Percentiles rank a stretch among this genome's conserved stretches.
phyloP scores from a whole-genome alignment of 2,329 filamentous ascomycete species.

The Chrysosporium keratinophilum region DNA sequence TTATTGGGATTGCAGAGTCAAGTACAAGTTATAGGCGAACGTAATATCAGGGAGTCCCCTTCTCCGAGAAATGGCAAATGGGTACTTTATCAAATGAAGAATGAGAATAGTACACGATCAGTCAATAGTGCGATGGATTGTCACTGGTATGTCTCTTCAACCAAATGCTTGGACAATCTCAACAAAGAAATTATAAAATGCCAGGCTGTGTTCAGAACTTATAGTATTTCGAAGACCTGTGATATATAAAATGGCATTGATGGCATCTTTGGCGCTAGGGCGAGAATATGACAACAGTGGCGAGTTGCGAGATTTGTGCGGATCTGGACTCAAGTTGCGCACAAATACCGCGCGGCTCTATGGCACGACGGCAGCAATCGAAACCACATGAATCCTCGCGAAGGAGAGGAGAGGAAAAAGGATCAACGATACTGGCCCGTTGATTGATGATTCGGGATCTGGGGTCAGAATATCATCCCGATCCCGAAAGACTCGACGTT shows the following conservation, averaged over 20 bases:
- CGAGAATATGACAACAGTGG: not conserved
- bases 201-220: not conserved
- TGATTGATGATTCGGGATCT: too few species aligned
- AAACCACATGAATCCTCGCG: not conserved
- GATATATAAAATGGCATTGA: constrained; percentile 3
- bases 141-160: not conserved
- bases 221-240: not conserved
- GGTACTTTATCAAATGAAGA: too few species aligned
- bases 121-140: not conserved
- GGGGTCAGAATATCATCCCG: too few species aligned
- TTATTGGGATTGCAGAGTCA: too few species aligned
- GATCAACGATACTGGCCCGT: not conserved
- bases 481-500: too few species aligned
- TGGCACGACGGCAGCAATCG: not conserved
- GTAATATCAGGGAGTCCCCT: not conserved
- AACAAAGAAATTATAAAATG: not conserved
- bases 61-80: too few species aligned
- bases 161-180: not conserved
- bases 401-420: not conserved
- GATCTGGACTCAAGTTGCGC: constrained; percentile 6
- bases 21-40: not conserved
- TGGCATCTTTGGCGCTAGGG: not conserved
- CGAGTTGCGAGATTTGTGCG: constrained; percentile 13
- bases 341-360: constrained; percentile 11
- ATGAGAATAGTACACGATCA: too few species aligned